Evolutionary conservation across 1,284 basidiomycete species (phyloP), one percentile per base, ranked within the genome.

Genomic region (Boletus semigastroideus): DNA sequence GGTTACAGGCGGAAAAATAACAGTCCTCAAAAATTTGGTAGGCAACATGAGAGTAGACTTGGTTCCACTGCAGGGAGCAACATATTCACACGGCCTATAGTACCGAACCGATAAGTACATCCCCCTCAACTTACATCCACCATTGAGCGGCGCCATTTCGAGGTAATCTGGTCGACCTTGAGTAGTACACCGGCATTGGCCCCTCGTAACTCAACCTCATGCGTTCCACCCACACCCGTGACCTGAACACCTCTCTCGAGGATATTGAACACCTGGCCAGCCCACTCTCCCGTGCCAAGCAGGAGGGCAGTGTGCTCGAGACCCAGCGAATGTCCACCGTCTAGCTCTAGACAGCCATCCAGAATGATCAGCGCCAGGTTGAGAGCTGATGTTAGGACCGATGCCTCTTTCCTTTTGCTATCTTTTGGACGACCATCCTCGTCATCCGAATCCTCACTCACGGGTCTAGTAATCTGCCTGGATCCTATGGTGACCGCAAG

Each of bases 261-360:
- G 31, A 67, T 68, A 8, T 76, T 71, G 60, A 95, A 90, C 3
- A 94, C 75, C 36, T 75, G 75, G 8, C 77, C 76, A 1, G 90
- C 91, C 93, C 93, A 97, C 63, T 94, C 90, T 10, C 85, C 84
- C 1, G 80, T 71, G 1, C 86, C 86, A 17, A 90, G 68, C n/a
- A 96, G 64, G 19, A 94, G 70, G 20, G 78, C 71, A 0, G 86
- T 80, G 60, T 90, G 82, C 46, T 93, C 90, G 34, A 89, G 73
- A n/a, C 87, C 80, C 30, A 98, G 70, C 1, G 83, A 79, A 33
- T 81, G 77, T 0, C 94, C 94, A 3, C 75, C 80, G 58, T 98
- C 94, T 8, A 90, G 66, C 37, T 91, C 86, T 22, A 88, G 62
- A 42, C 82, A 84, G 0, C 82, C 83, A 62, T 95, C 90, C 11